Evolutionary conservation across 116 monocot genomes (phyloP).

Genomic region (Zostera marina): DNA sequence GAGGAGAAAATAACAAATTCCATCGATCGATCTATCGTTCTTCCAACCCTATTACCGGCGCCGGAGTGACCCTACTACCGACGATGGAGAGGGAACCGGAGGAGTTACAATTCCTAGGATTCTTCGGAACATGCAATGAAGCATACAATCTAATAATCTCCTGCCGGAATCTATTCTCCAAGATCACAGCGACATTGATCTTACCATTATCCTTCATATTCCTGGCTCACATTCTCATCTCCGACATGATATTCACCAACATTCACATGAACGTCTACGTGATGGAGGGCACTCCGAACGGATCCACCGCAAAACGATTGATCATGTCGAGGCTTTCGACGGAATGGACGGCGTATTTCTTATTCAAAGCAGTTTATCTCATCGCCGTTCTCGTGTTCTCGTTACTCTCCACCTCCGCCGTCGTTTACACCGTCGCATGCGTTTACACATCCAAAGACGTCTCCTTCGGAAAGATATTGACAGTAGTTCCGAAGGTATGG

Average conservation of each 20-base stretch:
- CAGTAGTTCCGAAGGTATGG: constrained; percentile 65
- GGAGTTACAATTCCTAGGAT: neutral
- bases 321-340: constrained; percentile 23
- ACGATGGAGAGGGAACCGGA: neutral
- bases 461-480: constrained; percentile 36
- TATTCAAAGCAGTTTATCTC: constrained; percentile 54
- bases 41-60: too few species aligned
- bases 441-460: constrained; percentile 48
- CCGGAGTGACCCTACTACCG: too few species aligned
- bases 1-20: too few species aligned
- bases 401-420: constrained; percentile 74
- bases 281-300: constrained; percentile 26
- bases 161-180: neutral
- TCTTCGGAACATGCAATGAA: neutral
- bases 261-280: constrained; percentile 18
- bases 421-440: constrained; percentile 66
- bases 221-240: neutral
- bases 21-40: too few species aligned
- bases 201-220: neutral
- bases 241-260: neutral
- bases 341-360: constrained; percentile 37
- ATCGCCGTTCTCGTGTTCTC: constrained; percentile 42
- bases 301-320: constrained; percentile 19
- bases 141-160: neutral
- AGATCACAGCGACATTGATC: neutral